A percentile compares a stretch with the other conserved stretches of the same genome.
Conservation (phyloP, 805 yeast genomes). For the Ogataea chonburiensis region DNA sequence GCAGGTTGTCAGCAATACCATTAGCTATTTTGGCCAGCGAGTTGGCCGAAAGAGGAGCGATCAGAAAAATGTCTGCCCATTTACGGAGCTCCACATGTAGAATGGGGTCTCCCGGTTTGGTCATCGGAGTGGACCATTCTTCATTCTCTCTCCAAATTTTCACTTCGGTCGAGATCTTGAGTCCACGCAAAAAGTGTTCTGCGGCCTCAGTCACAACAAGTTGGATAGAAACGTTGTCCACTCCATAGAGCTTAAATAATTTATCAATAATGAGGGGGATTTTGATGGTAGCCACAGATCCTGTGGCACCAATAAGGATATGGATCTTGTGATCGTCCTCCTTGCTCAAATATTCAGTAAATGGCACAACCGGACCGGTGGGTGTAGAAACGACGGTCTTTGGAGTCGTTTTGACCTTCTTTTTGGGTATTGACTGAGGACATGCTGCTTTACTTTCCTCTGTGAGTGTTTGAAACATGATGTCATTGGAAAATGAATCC, state of each 20-base stretch:
- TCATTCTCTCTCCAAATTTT: slow-evolving; percentile 91
- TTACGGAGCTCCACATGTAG: slow-evolving; percentile 90
- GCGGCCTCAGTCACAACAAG: slow-evolving; percentile 83
- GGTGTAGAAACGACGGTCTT: slow-evolving; percentile 58
- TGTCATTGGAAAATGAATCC: slow-evolving; percentile 1
- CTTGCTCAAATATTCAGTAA: slow-evolving; percentile 66
- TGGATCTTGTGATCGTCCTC: slow-evolving; percentile 85
- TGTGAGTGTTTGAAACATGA: not conserved
- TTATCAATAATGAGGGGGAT: slow-evolving; percentile 87
- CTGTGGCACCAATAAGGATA: slow-evolving; percentile 88
- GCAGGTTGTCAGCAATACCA: slow-evolving; percentile 88
- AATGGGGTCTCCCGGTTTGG: slow-evolving; percentile 92
- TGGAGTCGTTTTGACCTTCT: slow-evolving; percentile 34
- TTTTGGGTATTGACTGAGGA: slow-evolving; percentile 21
- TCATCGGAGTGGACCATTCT: slow-evolving; percentile 66
- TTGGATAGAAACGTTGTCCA: slow-evolving; percentile 73
- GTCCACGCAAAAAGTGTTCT: slow-evolving; percentile 66
- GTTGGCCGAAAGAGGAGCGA: slow-evolving; percentile 95
- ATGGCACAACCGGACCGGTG: slow-evolving; percentile 67
- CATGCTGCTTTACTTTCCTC: slow-evolving; percentile 1
- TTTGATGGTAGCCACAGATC: slow-evolving; percentile 95
- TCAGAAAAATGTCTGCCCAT: slow-evolving; percentile 92
- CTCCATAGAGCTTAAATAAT: slow-evolving; percentile 75
- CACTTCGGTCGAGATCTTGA: slow-evolving; percentile 61
- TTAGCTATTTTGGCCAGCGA: slow-evolving; percentile 84